Evolutionary conservation across 805 yeast species (phyloP), one percentile per base, ranked within the genome.

Genomic region (Huiozyma naganishii): DNA sequence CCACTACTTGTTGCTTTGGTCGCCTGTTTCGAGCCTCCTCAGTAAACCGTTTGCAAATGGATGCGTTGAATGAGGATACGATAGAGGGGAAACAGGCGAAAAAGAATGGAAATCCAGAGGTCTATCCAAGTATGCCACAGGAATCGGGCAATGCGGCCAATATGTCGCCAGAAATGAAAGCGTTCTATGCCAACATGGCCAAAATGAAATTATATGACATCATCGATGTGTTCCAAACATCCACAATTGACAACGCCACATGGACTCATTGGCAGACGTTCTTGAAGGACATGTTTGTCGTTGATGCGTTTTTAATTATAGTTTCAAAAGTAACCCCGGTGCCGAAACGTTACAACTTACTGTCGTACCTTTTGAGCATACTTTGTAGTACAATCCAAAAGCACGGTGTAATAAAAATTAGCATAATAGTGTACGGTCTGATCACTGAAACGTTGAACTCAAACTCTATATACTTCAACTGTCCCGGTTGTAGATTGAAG

Each of bases 401-500:
- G 34, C n/a, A 32, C n/a, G 34, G 34, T 10, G n/a, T 32, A 10
- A n/a, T 32, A 32, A 10, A n/a, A 10, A 32, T 32, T 4, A 10
- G n/a, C 10, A 32, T 32, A 10, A n/a, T 32, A 10, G 34, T n/a
- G 4, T 4, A 32, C 10, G 34, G 34, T 4, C 34, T 75, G 27
- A 66, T 74, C 32, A 77, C 81, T 5, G 73, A 73, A 44, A 71
- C 72, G 1, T 57, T 77, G 39, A 69, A 76, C 2, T 69, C 73
- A 48, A 79, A 79, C 0, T 67, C 73, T 5, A 72, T 77, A 0
- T 69, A 71, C 42, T 59, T 80, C 33, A 80, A 77, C 33, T 71
- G 79, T 39, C 67, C 76, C 9, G 64, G 76, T 38, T 67, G 73
- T 34, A 61, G 73, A 1, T 60, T 73, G 37, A 65, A 72, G 12